These are phyloP conservation scores for Ceratobasidium sp. DNA, from an alignment of 1,284 basidiomycete genomes.

Conservation along the genomic window DNA sequence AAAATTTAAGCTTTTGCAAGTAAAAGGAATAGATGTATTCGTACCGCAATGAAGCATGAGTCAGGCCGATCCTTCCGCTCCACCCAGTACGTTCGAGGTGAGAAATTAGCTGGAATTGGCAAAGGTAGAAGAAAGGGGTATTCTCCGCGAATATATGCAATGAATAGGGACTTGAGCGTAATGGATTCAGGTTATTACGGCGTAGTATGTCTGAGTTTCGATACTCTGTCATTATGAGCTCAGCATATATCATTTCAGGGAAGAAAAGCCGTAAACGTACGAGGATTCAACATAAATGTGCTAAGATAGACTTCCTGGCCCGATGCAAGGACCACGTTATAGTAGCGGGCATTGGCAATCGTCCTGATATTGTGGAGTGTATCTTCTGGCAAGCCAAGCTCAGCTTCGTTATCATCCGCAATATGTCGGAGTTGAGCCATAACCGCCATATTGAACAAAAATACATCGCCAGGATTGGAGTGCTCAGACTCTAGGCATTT, in stretches of 20 bases:
- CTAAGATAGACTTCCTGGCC: constrained; percentile 31
- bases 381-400: constrained; percentile 3
- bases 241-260: not conserved
- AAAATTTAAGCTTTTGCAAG: not conserved
- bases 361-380: not conserved
- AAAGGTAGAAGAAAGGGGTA: not conserved
- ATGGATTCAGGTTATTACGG: constrained; percentile 13
- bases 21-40: not conserved
- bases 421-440: constrained; percentile 16
- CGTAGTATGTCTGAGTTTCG: not conserved
- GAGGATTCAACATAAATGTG: constrained; percentile 31
- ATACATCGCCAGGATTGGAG: constrained; percentile 35
- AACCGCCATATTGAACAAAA: constrained; percentile 33
- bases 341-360: constrained; percentile 5
- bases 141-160: constrained; percentile 4
- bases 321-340: constrained; percentile 31
- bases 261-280: not conserved
- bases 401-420: constrained; percentile 16
- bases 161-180: constrained; percentile 26
- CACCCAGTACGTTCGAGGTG: not conserved
- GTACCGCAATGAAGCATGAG: constrained; percentile 3
- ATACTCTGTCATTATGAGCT: not conserved
- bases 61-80: not conserved
- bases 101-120: not conserved
- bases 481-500: constrained; percentile 37